Conservation (phyloP, 768 basidiomycete species). For the Auricularia cornea region DNA sequence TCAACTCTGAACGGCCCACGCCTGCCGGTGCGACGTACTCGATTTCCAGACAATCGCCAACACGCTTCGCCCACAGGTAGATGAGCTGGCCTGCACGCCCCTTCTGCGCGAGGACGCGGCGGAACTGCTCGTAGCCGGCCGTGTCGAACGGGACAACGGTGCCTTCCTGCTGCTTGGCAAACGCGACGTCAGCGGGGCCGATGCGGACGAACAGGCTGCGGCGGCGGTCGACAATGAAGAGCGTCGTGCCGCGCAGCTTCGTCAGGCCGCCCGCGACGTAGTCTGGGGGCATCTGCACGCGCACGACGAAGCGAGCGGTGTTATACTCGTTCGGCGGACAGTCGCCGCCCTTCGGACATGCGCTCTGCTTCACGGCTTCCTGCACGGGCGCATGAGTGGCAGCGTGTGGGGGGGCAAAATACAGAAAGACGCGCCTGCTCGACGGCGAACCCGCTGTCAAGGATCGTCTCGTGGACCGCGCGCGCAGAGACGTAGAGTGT, state of each 20-base stretch:
- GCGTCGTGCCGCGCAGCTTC: background rate
- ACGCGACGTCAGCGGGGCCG: background rate
- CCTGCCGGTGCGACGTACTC: background rate
- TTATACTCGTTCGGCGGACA: background rate
- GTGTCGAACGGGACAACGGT: background rate
- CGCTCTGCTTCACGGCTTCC: background rate
- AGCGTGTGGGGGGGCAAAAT: background rate
- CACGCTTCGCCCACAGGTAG: background rate
- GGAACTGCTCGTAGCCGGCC: background rate
- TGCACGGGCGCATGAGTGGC: background rate
- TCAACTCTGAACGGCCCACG: background rate
- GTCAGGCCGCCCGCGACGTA: background rate
- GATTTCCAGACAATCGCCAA: background rate
- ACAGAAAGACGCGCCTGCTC: background rate
- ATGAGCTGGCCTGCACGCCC: background rate
- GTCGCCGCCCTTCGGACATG: background rate
- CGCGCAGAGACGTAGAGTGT: background rate
- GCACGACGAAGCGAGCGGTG: background rate
- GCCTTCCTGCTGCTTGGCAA: background rate
- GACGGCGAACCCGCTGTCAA: background rate
- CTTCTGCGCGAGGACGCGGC: background rate
- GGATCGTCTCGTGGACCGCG: background rate
- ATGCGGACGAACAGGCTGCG: background rate
- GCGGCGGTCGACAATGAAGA: background rate
- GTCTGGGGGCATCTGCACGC: background rate